Percentiles rank a stretch among this genome's conserved stretches.
Conservation (phyloP, 371 early-diverging fungal species). For the Lichtheimia hyalospora region DNA sequence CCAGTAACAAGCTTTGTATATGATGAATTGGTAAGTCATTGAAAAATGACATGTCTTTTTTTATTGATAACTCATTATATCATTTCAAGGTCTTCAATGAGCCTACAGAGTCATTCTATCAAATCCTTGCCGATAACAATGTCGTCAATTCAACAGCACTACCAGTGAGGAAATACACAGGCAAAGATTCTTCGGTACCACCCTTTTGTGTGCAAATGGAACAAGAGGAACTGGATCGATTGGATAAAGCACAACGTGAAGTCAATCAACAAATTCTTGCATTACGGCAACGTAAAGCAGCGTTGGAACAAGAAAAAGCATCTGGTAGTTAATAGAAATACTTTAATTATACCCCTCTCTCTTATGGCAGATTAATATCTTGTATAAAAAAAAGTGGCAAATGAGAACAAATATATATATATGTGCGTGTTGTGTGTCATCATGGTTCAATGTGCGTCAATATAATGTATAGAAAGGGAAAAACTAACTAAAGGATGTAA, state of each 20-base stretch:
- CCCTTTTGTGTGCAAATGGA: conserved; percentile 62
- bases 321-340: not conserved
- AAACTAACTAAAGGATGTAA: not conserved
- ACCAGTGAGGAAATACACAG: conserved; percentile 37
- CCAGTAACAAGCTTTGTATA: conserved; percentile 76
- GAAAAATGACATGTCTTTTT: conserved; percentile 7
- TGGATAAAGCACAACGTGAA: conserved; percentile 59
- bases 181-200: conserved; percentile 30
- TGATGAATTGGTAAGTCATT: conserved; percentile 68
- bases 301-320: conserved; percentile 45
- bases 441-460: not conserved
- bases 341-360: not conserved
- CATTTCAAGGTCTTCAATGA: conserved; percentile 75
- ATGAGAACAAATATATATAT: not conserved
- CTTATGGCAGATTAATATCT: too few species aligned
- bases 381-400: too few species aligned
- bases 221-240: conserved; percentile 64
- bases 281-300: conserved; percentile 50
- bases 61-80: conserved; percentile 37
- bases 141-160: conserved; percentile 32
- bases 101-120: conserved; percentile 83
- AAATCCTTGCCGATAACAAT: conserved; percentile 58
- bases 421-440: not conserved
- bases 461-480: conserved; percentile 2
- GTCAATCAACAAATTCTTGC: conserved; percentile 61